These are phyloP conservation scores for Arthrobotrys entomopaga DNA, from an alignment of 2,329 filamentous ascomycete species.

Conservation along the genomic window DNA sequence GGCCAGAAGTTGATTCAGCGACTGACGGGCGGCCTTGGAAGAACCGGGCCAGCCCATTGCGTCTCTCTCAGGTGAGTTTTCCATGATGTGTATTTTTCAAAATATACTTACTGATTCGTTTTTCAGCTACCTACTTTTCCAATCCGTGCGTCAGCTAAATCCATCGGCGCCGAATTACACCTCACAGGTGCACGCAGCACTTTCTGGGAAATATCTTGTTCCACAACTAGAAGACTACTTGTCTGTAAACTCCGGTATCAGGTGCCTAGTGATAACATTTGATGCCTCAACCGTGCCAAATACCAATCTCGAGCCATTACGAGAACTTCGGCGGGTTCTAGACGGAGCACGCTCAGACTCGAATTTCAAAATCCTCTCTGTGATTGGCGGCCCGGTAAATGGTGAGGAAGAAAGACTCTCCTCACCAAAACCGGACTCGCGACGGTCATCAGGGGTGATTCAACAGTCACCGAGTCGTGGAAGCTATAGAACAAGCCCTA, in stretches of 20 bases:
- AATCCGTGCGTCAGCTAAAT: slow-evolving; percentile 44
- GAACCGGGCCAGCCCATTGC: slow-evolving; percentile 46
- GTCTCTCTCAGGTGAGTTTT: slow-evolving; percentile 45
- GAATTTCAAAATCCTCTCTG: slow-evolving; percentile 47
- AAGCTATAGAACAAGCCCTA: slow-evolving; percentile 29
- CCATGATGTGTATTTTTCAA: background rate
- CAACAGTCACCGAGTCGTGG: slow-evolving; percentile 21
- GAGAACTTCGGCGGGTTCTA: slow-evolving; percentile 48
- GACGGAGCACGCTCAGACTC: slow-evolving; percentile 40
- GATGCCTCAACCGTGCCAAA: slow-evolving; percentile 51
- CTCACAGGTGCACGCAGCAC: slow-evolving; percentile 51
- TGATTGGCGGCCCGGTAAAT: slow-evolving; percentile 44
- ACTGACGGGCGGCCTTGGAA: slow-evolving; percentile 43
- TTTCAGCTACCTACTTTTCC: slow-evolving; percentile 44
- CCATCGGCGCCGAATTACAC: slow-evolving; percentile 51
- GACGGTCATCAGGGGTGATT: slow-evolving; percentile 19
- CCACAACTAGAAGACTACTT: slow-evolving; percentile 52
- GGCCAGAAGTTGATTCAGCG: slow-evolving; percentile 43
- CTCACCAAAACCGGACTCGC: slow-evolving; percentile 27
- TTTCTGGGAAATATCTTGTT: slow-evolving; percentile 52
- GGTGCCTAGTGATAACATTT: slow-evolving; percentile 51
- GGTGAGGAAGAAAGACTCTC: slow-evolving; percentile 32
- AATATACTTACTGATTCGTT: background rate
- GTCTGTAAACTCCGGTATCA: slow-evolving; percentile 44
- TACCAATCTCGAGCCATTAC: slow-evolving; percentile 50